Conservation (phyloP, 495 filamentous ascomycete genomes). For the Penicillium lagena region DNA sequence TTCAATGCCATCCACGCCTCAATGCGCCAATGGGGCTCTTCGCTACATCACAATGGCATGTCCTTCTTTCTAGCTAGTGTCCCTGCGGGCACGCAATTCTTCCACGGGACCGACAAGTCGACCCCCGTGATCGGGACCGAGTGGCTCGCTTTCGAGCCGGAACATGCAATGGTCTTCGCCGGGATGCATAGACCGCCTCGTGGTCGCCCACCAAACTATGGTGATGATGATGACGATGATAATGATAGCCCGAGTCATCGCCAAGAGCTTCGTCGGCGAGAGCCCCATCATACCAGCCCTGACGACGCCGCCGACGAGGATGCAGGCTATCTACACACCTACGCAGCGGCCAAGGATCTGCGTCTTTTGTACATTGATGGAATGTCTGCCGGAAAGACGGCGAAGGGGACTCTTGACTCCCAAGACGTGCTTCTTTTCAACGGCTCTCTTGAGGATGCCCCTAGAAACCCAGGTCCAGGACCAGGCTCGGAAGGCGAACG, state of each 20-base stretch:
- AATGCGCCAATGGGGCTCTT: constrained; percentile 65
- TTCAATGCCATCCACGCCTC: constrained; percentile 64
- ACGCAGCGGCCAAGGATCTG: constrained; percentile 41
- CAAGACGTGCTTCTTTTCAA: constrained; percentile 49
- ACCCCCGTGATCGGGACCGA: constrained; percentile 45
- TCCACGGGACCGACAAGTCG: constrained; percentile 46
- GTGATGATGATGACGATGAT: background rate
- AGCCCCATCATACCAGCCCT: background rate
- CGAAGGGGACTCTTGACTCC: constrained; percentile 54
- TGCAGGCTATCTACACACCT: constrained; percentile 51
- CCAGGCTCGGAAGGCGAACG: constrained; percentile 31
- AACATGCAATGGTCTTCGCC: constrained; percentile 56
- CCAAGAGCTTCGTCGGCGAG: constrained; percentile 14
- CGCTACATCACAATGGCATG: constrained; percentile 63
- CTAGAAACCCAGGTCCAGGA: constrained; percentile 8
- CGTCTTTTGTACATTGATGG: constrained; percentile 58
- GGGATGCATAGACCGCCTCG: constrained; percentile 4
- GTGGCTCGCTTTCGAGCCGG: constrained; percentile 67
- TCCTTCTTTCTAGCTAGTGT: constrained; percentile 55
- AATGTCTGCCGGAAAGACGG: constrained; percentile 51
- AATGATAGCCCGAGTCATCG: background rate
- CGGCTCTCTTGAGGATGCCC: constrained; percentile 7
- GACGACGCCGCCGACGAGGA: background rate
- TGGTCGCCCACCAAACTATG: constrained; percentile 2
- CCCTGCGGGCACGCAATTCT: constrained; percentile 51